Evolutionary conservation across 2,329 filamentous ascomycete genomes (phyloP).

Genomic region (Fusarium euwallaceae): DNA sequence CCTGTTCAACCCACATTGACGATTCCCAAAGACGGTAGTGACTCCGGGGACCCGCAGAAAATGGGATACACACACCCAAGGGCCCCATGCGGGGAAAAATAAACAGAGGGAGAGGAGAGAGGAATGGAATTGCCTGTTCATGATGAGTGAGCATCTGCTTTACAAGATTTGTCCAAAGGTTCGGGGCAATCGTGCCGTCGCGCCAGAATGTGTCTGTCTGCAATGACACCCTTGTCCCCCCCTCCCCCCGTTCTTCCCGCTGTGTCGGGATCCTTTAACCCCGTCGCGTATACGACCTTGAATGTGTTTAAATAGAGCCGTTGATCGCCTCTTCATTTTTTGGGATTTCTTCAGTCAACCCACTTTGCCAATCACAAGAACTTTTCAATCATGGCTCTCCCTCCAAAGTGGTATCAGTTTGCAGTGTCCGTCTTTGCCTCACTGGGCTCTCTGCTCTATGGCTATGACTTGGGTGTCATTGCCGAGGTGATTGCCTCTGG

Average conservation of each 20-base stretch:
- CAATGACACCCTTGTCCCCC: background rate
- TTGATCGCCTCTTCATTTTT: background rate
- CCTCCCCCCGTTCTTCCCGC: background rate
- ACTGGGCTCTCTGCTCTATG: slow-evolving; percentile 43
- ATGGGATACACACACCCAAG: background rate
- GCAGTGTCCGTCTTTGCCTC: slow-evolving; percentile 55
- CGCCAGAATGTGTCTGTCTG: background rate
- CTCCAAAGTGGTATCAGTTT: slow-evolving; percentile 63
- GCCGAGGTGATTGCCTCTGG: slow-evolving; percentile 65
- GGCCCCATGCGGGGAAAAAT: slow-evolving; percentile 25
- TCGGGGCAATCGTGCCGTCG: background rate
- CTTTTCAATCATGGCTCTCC: slow-evolving; percentile 54
- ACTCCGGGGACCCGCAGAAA: slow-evolving; percentile 8
- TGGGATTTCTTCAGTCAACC: background rate
- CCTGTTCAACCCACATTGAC: background rate
- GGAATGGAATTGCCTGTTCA: slow-evolving; percentile 1
- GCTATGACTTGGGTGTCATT: slow-evolving; percentile 51
- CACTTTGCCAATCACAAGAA: background rate
- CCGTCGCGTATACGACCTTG: background rate
- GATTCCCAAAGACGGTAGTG: slow-evolving; percentile 19
- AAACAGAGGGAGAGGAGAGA: background rate
- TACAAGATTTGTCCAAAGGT: background rate
- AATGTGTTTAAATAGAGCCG: background rate
- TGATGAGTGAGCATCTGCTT: background rate
- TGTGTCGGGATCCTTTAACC: background rate